Evolutionary conservation across 495 filamentous ascomycete species (phyloP).

Genomic region (Aeminium ludgeri): DNA sequence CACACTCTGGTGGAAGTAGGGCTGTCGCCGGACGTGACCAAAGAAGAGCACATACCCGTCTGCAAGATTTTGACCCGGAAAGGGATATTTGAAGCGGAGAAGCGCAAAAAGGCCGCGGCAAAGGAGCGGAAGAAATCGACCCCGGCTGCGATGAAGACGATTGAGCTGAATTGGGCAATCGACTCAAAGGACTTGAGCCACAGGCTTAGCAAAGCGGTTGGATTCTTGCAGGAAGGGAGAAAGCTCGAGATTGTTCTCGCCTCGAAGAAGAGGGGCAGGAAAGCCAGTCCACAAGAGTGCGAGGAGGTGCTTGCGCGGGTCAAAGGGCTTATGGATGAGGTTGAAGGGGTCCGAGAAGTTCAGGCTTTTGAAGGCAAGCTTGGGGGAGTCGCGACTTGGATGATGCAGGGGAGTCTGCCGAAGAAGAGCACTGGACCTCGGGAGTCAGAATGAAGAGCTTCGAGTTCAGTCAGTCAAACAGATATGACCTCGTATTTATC

Average conservation of each 20-base stretch:
- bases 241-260: slow-evolving; percentile 24
- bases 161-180: slow-evolving; percentile 79
- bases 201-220: slow-evolving; percentile 17
- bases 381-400: slow-evolving; percentile 18
- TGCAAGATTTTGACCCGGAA: slow-evolving; percentile 49
- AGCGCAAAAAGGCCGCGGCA: slow-evolving; percentile 23
- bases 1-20: slow-evolving; percentile 16
- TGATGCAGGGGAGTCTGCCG: slow-evolving; percentile 18
- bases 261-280: slow-evolving; percentile 21
- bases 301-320: slow-evolving; percentile 16
- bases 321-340: slow-evolving; percentile 9
- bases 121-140: slow-evolving; percentile 15
- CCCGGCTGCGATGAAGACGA: slow-evolving; percentile 36
- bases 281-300: slow-evolving; percentile 19
- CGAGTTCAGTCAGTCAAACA: too few relatives aligned
- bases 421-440: neutral
- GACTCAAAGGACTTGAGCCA: slow-evolving; percentile 27
- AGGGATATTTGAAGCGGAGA: slow-evolving; percentile 21
- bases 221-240: slow-evolving; percentile 24
- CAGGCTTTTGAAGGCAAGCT: slow-evolving; percentile 20
- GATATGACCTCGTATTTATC: too few relatives aligned
- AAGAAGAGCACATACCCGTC: slow-evolving; percentile 28
- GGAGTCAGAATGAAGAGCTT: too few relatives aligned
- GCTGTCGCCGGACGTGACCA: neutral
- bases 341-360: slow-evolving; percentile 15